phyloP scores from a whole-genome alignment of 1,284 basidiomycete species.

The Malassezia obtusa region DNA sequence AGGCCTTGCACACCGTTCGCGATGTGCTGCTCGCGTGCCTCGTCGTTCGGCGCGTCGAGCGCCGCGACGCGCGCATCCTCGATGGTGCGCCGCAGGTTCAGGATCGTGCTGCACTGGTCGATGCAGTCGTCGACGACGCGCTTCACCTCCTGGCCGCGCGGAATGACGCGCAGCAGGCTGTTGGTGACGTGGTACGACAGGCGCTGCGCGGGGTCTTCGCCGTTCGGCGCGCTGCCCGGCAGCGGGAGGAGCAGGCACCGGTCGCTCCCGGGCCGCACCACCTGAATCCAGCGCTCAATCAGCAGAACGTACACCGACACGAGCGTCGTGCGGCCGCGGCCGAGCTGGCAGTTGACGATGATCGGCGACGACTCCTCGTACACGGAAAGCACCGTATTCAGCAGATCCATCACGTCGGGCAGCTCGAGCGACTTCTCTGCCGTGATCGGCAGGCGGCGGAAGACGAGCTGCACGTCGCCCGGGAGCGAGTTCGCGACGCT shows the following conservation, averaged over 20 bases:
- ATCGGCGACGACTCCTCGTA: conserved; percentile 65
- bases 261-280: background rate
- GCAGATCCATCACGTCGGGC: conserved; percentile 53
- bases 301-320: conserved; percentile 78
- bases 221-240: background rate
- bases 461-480: conserved; percentile 58
- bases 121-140: conserved; percentile 78
- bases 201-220: background rate
- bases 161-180: conserved; percentile 74
- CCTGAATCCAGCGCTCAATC: conserved; percentile 12
- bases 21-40: conserved; percentile 58
- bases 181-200: conserved; percentile 59
- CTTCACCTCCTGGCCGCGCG: conserved; percentile 79
- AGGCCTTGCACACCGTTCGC: conserved; percentile 30
- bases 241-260: conserved; percentile 1
- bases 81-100: conserved; percentile 76
- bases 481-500: conserved; percentile 24
- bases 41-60: conserved; percentile 67
- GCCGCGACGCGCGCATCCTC: conserved; percentile 67
- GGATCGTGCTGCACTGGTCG: conserved; percentile 67
- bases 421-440: conserved; percentile 53
- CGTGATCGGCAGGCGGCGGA: conserved; percentile 82
- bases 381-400: conserved; percentile 70
- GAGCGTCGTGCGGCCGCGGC: conserved; percentile 82
- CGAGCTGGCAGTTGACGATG: conserved; percentile 92